These are phyloP conservation scores for Suhomyces atakaporum DNA, from an alignment of 1,139 yeast species.

Conservation along the genomic window DNA sequence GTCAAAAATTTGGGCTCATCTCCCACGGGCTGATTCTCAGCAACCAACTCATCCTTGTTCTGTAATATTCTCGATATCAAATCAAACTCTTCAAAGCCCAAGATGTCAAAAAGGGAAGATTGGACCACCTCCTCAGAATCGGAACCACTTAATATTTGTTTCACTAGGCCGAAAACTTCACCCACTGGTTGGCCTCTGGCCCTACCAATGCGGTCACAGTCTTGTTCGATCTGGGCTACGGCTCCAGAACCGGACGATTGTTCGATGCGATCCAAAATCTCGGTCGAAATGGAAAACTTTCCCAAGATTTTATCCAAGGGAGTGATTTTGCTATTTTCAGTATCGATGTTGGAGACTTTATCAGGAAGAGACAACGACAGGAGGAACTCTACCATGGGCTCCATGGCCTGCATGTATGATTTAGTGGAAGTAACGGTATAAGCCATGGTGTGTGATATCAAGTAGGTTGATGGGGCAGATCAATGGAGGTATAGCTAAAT, in stretches of 20 bases:
- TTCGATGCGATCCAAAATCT: constrained; percentile 33
- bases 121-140: constrained; percentile 64
- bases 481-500: no score
- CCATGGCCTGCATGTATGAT: constrained; percentile 80
- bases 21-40: no score
- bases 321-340: constrained; percentile 30
- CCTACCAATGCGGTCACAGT: constrained; percentile 31
- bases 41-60: constrained; percentile 39
- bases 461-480: no score
- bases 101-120: constrained; percentile 66
- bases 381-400: constrained; percentile 55
- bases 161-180: constrained; percentile 28
- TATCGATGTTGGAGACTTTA: constrained; percentile 36
- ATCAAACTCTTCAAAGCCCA: constrained; percentile 87
- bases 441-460: constrained; percentile 35
- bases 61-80: constrained; percentile 67
- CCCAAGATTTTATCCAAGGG: constrained; percentile 31
- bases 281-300: constrained; percentile 37
- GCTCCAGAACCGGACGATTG: constrained; percentile 3
- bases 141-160: constrained; percentile 23
- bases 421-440: constrained; percentile 63
- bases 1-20: constrained; percentile 51
- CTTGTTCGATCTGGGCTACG: constrained; percentile 22
- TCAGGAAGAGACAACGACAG: constrained; percentile 21
- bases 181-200: constrained; percentile 28